phyloP scores from a whole-genome alignment of 2,329 filamentous ascomycete species.

The Alternaria ethzedia region DNA sequence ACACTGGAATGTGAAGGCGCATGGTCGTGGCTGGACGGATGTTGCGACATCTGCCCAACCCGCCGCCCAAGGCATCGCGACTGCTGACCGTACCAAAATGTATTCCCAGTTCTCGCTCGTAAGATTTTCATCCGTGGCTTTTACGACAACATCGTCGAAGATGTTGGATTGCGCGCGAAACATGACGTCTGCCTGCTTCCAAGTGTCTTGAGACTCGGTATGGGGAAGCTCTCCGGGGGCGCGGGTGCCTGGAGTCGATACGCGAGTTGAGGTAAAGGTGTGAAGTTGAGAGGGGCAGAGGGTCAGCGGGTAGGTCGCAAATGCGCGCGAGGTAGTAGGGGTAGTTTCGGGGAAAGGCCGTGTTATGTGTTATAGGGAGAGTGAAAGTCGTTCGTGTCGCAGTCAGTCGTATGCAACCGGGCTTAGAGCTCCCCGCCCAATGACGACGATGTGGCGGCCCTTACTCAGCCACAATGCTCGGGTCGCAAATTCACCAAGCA shows the following conservation, averaged over 20 bases:
- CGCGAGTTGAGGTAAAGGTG: background rate
- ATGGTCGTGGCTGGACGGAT: background rate
- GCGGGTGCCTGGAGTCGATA: constrained; percentile 9
- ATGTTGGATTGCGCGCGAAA: constrained; percentile 66
- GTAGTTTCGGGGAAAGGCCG: background rate
- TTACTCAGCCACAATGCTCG: constrained; percentile 18
- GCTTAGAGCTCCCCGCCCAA: constrained; percentile 27
- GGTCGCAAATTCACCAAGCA: background rate
- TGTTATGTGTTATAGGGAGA: constrained; percentile 8
- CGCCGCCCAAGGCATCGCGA: background rate
- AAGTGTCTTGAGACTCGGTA: background rate
- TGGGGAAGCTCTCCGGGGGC: constrained; percentile 6
- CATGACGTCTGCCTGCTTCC: constrained; percentile 43
- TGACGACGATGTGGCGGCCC: constrained; percentile 26
- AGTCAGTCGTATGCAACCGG: constrained; percentile 20
- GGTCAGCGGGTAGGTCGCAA: background rate
- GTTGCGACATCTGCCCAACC: background rate
- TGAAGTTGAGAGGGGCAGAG: background rate
- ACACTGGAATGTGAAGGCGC: background rate
- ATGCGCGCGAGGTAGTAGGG: background rate
- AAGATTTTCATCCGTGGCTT: constrained; percentile 96
- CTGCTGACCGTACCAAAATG: constrained; percentile 59
- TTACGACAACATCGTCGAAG: constrained; percentile 74
- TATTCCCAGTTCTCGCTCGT: constrained; percentile 82
- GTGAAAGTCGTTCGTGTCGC: constrained; percentile 6